Base-by-base conservation (phyloP, 768 basidiomycete species). In the Trametes meyenii region DNA sequence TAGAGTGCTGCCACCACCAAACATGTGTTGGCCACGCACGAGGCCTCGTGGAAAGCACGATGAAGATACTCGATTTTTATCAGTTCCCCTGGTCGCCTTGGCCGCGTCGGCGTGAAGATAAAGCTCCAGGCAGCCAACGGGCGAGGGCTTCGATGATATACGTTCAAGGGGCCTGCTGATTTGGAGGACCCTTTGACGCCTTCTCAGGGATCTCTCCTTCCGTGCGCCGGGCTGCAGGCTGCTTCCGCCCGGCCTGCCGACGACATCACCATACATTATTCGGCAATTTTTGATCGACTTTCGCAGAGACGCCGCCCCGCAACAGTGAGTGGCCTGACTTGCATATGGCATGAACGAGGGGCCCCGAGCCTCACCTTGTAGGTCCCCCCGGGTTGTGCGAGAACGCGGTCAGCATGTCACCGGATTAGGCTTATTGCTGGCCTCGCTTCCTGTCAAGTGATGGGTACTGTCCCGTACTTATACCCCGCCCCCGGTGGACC, bases 401-500 rank as follows among this genome's bases (percentile, higher is more conserved):
- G 70, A 77, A 76, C 70, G 78, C 68, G 75, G 73, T 70, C 73
- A 71, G 69, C 78, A 72, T 77, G 76, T 72, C 70, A 61, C 63
- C 70, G 61, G 69, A 70, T 68, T 60, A 57, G 72, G 72, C 69
- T 70, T 43, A 55, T 71, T 68, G 70, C 63, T 69, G 56, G 66
- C 69, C 69, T 68, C 67, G 62, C 69, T 63, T 69, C 57, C 63
- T 38, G 62, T 63, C 62, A 44, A 60, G 57, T 71, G 70, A 71
- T 69, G 67, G 52, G 55, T 65, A 58, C 65, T 53, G 19, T 49
- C 61, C 55, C 46, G 42, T 68, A 68, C 60, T 67, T 61, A 63
- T 46, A 58, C 49, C 58, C 66, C 46, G 23, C 54, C 33, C 6
- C n/a, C 50, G 35, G 55, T 24, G 56, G 44, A 33, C 52, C 24